A percentile compares a stretch with the other conserved stretches of the same genome.
Evolutionary conservation across 2,329 filamentous ascomycete genomes (phyloP).

Genomic region (Helotiales sp.): DNA sequence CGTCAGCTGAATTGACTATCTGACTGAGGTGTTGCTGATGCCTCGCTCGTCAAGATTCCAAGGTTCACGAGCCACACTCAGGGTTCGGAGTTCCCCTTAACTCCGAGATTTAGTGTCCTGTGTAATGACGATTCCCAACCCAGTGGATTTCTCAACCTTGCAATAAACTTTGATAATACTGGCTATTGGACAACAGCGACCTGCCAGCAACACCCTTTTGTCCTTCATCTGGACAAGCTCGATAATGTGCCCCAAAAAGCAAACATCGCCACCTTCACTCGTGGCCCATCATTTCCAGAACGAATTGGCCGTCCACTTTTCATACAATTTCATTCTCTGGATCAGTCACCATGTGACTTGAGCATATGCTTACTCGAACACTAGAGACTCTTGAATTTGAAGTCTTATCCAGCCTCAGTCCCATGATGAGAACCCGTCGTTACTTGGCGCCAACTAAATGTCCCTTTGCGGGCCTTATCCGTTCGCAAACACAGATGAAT

Average conservation of each 20-base stretch:
- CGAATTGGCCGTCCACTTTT: neutral
- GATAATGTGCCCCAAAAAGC: no score
- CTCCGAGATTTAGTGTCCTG: neutral
- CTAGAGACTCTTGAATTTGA: neutral
- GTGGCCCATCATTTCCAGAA: neutral
- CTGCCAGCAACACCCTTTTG: no score
- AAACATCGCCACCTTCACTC: no score
- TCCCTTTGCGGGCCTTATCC: no score
- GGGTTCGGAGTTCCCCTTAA: neutral
- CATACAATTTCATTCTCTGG: neutral
- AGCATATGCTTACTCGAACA: neutral
- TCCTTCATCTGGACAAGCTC: no score
- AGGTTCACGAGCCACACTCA: no score
- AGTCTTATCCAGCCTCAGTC: neutral
- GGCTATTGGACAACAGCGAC: no score
- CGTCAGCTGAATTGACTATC: conserved; percentile 11
- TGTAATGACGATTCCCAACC: no score
- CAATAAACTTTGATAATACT: no score
- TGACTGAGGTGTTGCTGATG: neutral
- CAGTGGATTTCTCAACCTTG: no score
- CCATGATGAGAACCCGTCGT: neutral
- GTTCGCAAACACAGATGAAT: no score
- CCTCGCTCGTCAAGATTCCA: neutral
- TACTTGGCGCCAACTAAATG: no score
- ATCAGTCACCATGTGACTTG: neutral